These are phyloP conservation scores for Paraphaeosphaeria minitans DNA, from an alignment of 2,329 filamentous ascomycete species.

Conservation along the genomic window DNA sequence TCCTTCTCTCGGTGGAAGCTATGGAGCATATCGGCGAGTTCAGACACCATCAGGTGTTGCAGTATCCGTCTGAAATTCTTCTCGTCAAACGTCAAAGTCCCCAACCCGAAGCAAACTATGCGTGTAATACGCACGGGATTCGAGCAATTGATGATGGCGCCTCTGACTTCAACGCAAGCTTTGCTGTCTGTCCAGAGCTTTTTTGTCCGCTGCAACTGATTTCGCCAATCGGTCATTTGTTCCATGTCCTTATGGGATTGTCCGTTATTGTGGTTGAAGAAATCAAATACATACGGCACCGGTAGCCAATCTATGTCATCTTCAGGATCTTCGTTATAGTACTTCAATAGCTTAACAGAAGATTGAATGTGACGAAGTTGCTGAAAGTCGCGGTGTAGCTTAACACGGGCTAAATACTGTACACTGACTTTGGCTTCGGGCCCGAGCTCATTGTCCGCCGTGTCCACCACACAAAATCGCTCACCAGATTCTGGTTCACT, in stretches of 20 bases:
- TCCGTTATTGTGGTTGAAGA: neutral
- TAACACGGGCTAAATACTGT: neutral
- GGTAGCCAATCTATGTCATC: neutral
- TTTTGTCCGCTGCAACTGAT: neutral
- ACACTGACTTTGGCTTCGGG: neutral
- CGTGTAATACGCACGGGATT: neutral
- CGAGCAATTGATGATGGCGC: neutral
- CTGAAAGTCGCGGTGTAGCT: neutral
- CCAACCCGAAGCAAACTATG: slow-evolving; percentile 3
- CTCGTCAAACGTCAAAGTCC: neutral
- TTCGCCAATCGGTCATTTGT: neutral
- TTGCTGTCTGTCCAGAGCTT: neutral
- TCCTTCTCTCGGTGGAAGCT: neutral
- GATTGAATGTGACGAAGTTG: neutral
- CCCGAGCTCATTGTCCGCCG: too few relatives aligned
- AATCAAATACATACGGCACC: neutral
- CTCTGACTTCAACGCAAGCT: neutral
- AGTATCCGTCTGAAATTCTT: neutral
- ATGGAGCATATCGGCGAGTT: slow-evolving; percentile 15
- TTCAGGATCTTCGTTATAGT: neutral
- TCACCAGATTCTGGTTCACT: neutral
- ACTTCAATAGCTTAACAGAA: neutral
- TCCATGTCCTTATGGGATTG: neutral
- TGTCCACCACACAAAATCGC: neutral
- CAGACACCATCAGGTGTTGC: slow-evolving; percentile 23